phyloP scores from a whole-genome alignment of 1,284 basidiomycete genomes.

The Rhodotorula mucilaginosa region DNA sequence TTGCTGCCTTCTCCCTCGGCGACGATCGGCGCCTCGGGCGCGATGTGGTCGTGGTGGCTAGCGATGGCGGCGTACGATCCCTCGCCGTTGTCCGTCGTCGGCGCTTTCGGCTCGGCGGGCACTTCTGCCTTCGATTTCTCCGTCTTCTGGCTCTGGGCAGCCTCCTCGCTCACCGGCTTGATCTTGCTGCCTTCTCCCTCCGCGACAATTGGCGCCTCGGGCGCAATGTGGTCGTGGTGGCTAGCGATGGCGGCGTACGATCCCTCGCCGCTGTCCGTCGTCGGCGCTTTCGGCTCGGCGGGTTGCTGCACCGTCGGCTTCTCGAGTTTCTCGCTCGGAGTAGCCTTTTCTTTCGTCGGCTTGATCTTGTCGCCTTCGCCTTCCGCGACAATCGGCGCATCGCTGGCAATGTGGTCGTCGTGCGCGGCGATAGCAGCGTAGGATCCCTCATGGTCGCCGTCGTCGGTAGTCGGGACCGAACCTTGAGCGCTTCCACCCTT shows the following conservation, averaged over 20 bases:
- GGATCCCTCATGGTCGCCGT: neutral
- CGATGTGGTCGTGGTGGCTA: neutral
- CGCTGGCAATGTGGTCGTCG: constrained; percentile 2
- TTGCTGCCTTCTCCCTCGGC: neutral
- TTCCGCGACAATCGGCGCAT: constrained; percentile 16
- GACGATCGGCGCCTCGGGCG: neutral
- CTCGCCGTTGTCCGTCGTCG: too few relatives aligned
- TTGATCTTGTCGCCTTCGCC: constrained; percentile 3
- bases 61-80: neutral
- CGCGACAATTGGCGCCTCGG: constrained; percentile 10
- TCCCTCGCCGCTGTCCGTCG: too few relatives aligned
- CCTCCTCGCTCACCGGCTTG: too few relatives aligned
- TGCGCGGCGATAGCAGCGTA: constrained; percentile 1
- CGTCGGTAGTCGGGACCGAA: too few relatives aligned
- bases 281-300: too few relatives aligned
- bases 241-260: neutral
- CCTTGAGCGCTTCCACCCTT: too few relatives aligned
- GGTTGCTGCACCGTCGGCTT: too few relatives aligned
- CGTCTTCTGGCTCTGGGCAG: too few relatives aligned
- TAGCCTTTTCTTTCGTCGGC: too few relatives aligned
- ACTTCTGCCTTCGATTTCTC: too few relatives aligned
- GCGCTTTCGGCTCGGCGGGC: too few relatives aligned
- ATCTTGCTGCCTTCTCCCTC: constrained; percentile 6
- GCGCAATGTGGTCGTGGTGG: constrained; percentile 4
- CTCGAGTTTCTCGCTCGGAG: too few relatives aligned